phyloP scores from a whole-genome alignment of 352 stramenopile species.

The Aphanomyces astaci region DNA sequence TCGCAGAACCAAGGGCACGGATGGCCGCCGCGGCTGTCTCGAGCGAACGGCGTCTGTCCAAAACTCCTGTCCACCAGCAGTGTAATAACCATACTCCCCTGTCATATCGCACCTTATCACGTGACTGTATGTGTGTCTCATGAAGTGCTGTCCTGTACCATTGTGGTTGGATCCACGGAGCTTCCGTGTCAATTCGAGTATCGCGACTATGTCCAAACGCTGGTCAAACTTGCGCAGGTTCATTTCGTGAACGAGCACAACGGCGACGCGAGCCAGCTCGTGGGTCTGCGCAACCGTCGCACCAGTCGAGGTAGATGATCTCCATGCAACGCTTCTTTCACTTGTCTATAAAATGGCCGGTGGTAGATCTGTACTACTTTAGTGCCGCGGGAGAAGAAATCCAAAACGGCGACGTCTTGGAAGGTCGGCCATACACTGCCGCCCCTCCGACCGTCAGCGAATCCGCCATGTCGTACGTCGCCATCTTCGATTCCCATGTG shows the following conservation, averaged over 20 bases:
- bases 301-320: constrained; percentile 6
- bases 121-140: no score
- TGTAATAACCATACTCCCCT: not conserved
- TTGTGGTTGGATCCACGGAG: constrained; percentile 2
- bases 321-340: no score
- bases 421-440: constrained; percentile 26
- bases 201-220: constrained; percentile 15
- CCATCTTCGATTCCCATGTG: not conserved
- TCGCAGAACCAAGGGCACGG: no score
- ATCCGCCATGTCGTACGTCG: constrained; percentile 18
- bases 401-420: constrained; percentile 24
- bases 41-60: not conserved
- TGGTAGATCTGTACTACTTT: constrained; percentile 23
- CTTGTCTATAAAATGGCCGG: not conserved
- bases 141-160: constrained; percentile 17
- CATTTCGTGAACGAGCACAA: constrained; percentile 3
- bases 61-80: not conserved
- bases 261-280: constrained; percentile 5
- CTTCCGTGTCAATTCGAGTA: constrained; percentile 15
- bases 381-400: constrained; percentile 21
- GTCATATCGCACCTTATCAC: no score
- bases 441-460: constrained; percentile 14
- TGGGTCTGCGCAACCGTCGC: constrained; percentile 11
- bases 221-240: constrained; percentile 12
- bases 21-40: not conserved